These are phyloP conservation scores for Pestalotiopsis sp. DNA, from an alignment of 2,329 filamentous ascomycete species.

Conservation along the genomic window DNA sequence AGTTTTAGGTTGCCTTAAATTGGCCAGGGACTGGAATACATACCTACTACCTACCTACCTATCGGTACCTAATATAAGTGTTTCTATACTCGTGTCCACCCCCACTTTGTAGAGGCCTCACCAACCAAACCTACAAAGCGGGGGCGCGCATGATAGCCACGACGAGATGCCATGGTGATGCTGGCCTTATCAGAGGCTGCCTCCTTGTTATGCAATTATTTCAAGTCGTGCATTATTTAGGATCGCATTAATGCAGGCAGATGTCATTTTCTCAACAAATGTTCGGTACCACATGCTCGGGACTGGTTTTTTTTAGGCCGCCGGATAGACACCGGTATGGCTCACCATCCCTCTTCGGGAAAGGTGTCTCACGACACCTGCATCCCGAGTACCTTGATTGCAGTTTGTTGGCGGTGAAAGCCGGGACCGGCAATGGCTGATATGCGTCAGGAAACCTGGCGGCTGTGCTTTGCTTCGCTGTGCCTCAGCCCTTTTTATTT, in stretches of 20 bases:
- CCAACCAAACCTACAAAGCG: too few relatives aligned
- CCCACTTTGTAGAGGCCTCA: too few relatives aligned
- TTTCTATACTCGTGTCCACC: too few relatives aligned
- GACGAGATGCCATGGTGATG: too few relatives aligned
- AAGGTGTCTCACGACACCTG: conserved; percentile 1
- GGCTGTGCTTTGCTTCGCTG: neutral
- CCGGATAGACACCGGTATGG: neutral
- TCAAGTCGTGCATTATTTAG: neutral
- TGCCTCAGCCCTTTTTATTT: too few relatives aligned
- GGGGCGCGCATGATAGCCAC: too few relatives aligned
- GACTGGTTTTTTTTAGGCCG: neutral
- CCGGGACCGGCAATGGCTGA: neutral
- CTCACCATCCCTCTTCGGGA: neutral
- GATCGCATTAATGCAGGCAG: neutral
- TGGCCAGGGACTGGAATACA: too few relatives aligned
- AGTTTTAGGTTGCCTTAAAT: too few relatives aligned
- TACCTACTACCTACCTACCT: too few relatives aligned
- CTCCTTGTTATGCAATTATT: too few relatives aligned
- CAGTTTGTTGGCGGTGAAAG: neutral
- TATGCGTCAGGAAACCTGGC: neutral
- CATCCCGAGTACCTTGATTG: neutral
- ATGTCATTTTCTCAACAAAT: neutral
- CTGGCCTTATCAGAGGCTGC: too few relatives aligned
- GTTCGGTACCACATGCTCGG: neutral
- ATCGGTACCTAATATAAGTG: too few relatives aligned